Evolutionary conservation across 768 basidiomycete species (phyloP), one percentile per base, ranked within the genome.

Genomic region (Lentinus tigrinus): DNA sequence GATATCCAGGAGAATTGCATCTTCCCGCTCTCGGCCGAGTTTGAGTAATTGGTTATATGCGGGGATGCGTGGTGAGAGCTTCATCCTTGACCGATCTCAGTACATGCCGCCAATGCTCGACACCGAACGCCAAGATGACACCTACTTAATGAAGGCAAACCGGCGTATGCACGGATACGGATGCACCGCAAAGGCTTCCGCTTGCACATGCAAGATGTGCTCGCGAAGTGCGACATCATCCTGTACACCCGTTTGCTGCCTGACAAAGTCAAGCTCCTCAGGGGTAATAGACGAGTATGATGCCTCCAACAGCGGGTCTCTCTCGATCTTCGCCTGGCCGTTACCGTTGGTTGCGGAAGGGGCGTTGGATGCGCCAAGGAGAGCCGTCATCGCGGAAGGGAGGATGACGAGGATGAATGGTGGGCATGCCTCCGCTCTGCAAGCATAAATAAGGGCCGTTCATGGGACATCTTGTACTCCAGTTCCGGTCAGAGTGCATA

Each of bases 1-100:
- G 10, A 80, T 66, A 44, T 82, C 80, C 7, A 81, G 68, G 24
- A 80, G 68, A 10, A 81, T 68, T 0, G 74, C 74, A 1, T 69
- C 70, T 3, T 62, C 38, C 24, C 74, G 74, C 26, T 75, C 73
- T 48, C 58, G 67, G 7, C 73, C 77, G 11, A 81, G 68, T 37
- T 67, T 66, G 8, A 80, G 67, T 7, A 77, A 49, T 3, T 65
- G 47, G 2, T 55, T n/a, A 56, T 74, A 74, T 6, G 58, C 61
- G 5, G 68, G 67, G 36, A 67, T 50, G 37, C 63, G 57, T 1
- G 31, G 31, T 31, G 67, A 55, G 17, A 72, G 64, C 50, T 67
- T 68, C 38, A 62, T 47, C 14, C 70, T 73, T 6, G 11, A 31
- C 3, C 31, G 11, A 11, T 6, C 31, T 31, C 31, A 31, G 62